phyloP scores from a whole-genome alignment of 2,329 filamentous ascomycete species.

The Fusarium verrucosum region DNA sequence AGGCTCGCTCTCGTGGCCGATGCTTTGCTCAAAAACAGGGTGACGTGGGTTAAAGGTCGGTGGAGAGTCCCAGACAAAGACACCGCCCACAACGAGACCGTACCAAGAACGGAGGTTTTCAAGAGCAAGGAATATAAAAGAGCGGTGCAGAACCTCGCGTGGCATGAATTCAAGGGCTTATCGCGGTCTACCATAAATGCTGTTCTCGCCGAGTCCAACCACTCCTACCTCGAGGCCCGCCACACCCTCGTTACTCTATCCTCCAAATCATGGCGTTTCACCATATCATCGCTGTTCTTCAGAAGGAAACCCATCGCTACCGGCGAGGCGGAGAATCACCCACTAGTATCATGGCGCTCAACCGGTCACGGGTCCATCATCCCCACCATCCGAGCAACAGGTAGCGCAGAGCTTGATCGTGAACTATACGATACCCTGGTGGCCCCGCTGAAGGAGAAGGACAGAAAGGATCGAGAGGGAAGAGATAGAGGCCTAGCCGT shows the following conservation, averaged over 20 bases:
- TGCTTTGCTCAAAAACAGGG: constrained; percentile 75
- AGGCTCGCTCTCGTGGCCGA: constrained; percentile 81
- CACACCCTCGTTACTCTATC: constrained; percentile 74
- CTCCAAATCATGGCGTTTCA: constrained; percentile 80
- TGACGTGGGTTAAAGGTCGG: constrained; percentile 75
- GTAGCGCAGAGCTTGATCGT: constrained; percentile 69
- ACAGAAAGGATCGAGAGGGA: constrained; percentile 56
- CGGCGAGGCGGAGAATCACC: constrained; percentile 67
- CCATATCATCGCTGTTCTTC: constrained; percentile 75
- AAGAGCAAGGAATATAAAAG: constrained; percentile 72
- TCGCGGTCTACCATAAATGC: constrained; percentile 78
- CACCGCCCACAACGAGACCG: constrained; percentile 44
- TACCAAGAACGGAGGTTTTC: constrained; percentile 72
- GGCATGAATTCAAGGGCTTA: constrained; percentile 79
- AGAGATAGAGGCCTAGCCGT: constrained; percentile 64
- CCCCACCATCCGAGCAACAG: constrained; percentile 72
- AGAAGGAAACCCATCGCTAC: constrained; percentile 67
- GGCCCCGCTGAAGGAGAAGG: constrained; percentile 59
- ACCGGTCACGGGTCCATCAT: constrained; percentile 64
- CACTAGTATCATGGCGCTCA: constrained; percentile 69
- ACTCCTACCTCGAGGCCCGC: constrained; percentile 77
- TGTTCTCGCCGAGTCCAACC: constrained; percentile 82
- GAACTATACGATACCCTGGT: constrained; percentile 70
- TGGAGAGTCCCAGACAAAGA: constrained; percentile 61
- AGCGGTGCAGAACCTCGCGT: constrained; percentile 73